Percentiles rank a stretch among this genome's conserved stretches.
phyloP scores from a whole-genome alignment of 352 stramenopile genomes.

The Blastocystis sp. region DNA sequence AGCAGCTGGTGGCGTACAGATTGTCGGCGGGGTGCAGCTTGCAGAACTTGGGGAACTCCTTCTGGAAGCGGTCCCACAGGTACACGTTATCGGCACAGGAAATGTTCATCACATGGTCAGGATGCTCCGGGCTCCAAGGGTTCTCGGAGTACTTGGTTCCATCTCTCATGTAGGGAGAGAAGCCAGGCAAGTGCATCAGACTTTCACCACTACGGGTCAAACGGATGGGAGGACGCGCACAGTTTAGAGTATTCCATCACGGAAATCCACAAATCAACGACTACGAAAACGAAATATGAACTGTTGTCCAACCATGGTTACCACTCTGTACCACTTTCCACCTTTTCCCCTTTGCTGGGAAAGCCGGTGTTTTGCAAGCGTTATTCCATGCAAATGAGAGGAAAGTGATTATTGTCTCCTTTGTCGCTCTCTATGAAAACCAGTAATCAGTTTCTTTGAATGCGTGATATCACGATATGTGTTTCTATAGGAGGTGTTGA shows the following conservation, averaged over 20 bases:
- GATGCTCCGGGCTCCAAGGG: constrained; percentile 58
- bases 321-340: constrained; percentile 40
- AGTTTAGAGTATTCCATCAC: constrained; percentile 54
- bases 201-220: constrained; percentile 53
- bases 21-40: constrained; percentile 45
- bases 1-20: constrained; percentile 58
- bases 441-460: no score
- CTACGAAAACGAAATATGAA: constrained; percentile 12
- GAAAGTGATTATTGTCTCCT: no score
- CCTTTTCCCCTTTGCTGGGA: no score
- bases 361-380: no score
- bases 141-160: constrained; percentile 65
- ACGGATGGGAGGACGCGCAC: not conserved
- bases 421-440: no score
- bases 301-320: not conserved
- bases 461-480: no score
- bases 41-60: constrained; percentile 49
- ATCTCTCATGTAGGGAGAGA: constrained; percentile 61
- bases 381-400: no score
- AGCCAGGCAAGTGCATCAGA: constrained; percentile 44
- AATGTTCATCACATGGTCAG: constrained; percentile 68
- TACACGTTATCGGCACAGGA: constrained; percentile 64
- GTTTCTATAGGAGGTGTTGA: no score
- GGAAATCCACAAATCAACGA: not conserved
- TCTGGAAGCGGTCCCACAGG: constrained; percentile 59